Evolutionary conservation across 495 filamentous ascomycete species (phyloP).

Genomic region (Tuber magnatum): DNA sequence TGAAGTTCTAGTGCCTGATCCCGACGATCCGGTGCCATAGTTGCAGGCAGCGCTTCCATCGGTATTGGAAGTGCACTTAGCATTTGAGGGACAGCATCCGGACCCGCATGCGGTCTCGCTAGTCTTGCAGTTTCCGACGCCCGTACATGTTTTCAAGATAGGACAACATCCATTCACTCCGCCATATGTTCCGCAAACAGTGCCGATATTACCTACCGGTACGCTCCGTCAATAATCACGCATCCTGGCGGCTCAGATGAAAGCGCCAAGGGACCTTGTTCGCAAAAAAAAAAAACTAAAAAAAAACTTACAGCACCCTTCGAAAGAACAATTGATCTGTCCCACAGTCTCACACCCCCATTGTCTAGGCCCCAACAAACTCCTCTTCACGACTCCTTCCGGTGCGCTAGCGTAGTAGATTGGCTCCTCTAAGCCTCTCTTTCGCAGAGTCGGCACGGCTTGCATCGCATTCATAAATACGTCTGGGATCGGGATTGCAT

Average conservation of each 20-base stretch:
- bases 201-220: conserved; percentile 13
- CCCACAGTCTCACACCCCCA: conserved; percentile 16
- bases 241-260: not conserved
- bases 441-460: not conserved
- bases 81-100: conserved; percentile 13
- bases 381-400: not conserved
- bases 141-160: conserved; percentile 8
- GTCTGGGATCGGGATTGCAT: not conserved
- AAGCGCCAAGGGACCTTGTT: not conserved
- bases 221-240: not conserved
- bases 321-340: conserved; percentile 16
- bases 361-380: not conserved
- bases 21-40: conserved; percentile 5
- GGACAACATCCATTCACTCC: conserved; percentile 24
- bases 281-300: not conserved
- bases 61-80: conserved; percentile 5
- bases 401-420: not conserved
- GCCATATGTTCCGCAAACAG: conserved; percentile 22
- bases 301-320: conserved; percentile 17
- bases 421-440: not conserved
- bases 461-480: not conserved
- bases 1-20: not conserved
- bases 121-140: conserved; percentile 7
- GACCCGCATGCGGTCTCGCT: conserved; percentile 8
- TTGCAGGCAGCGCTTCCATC: conserved; percentile 9